phyloP scores from a whole-genome alignment of 306 rosid genomes.

The Casuarina cunninghamiana region DNA sequence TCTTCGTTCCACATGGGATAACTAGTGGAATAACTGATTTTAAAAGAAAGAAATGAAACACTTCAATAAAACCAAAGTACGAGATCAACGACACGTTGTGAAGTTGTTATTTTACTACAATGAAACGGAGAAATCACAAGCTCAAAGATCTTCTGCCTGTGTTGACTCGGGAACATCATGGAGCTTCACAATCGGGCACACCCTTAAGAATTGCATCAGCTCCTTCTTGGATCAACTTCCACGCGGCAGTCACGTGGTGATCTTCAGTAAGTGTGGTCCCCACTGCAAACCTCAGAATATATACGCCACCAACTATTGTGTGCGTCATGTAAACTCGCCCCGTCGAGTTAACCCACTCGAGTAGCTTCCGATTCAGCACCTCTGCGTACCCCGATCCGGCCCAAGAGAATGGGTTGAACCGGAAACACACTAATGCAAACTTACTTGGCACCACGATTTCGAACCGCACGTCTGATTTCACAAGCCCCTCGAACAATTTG shows the following conservation, averaged over 20 bases:
- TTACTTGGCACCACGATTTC: conserved; percentile 44
- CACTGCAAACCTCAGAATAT: conserved; percentile 35
- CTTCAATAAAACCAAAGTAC: too few relatives aligned
- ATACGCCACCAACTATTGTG: conserved; percentile 38
- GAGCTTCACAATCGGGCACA: neutral
- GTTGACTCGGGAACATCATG: neutral
- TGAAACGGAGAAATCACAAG: too few relatives aligned
- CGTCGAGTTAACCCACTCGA: conserved; percentile 30
- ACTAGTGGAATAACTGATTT: too few relatives aligned
- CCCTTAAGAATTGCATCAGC: conserved; percentile 21
- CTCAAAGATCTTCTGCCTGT: neutral
- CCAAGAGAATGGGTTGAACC: conserved; percentile 35
- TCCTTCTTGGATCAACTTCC: conserved; percentile 30
- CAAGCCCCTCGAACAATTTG: conserved; percentile 43
- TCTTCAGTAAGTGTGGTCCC: conserved; percentile 38
- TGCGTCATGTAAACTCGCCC: conserved; percentile 36
- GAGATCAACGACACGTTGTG: too few relatives aligned
- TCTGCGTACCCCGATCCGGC: conserved; percentile 3
- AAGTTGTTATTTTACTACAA: too few relatives aligned
- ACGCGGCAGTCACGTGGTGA: conserved; percentile 35
- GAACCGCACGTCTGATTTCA: conserved; percentile 47
- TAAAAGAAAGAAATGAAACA: too few relatives aligned
- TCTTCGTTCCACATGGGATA: too few relatives aligned
- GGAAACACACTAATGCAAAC: conserved; percentile 53
- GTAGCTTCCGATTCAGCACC: conserved; percentile 33